Evolutionary conservation across 164 flowering plant genomes (phyloP).

Genomic region (Piper longum): DNA sequence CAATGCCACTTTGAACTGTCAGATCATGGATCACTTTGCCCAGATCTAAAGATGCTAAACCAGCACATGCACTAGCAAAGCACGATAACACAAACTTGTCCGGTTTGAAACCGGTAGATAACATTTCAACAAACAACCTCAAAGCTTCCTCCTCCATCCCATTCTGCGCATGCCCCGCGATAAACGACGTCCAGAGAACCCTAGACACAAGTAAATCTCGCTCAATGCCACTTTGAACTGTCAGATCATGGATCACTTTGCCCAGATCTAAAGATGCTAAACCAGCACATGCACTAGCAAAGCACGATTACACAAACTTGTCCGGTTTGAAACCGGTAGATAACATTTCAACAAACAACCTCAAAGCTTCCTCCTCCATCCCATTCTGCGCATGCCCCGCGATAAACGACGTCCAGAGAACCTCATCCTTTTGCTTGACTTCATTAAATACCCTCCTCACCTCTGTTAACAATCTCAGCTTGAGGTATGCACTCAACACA

Average conservation of each 20-base stretch:
- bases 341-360: constrained; percentile 27
- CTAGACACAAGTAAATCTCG: constrained; percentile 31
- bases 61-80: constrained; percentile 37
- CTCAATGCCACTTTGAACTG: constrained; percentile 22
- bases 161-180: constrained; percentile 36
- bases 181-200: constrained; percentile 49
- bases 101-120: constrained; percentile 21
- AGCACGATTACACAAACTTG: constrained; percentile 26
- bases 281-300: constrained; percentile 37
- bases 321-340: constrained; percentile 26
- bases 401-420: constrained; percentile 51
- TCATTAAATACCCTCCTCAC: constrained; percentile 21
- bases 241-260: constrained; percentile 30
- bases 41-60: constrained; percentile 24
- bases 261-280: constrained; percentile 34
- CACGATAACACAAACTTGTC: constrained; percentile 31
- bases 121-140: constrained; percentile 26
- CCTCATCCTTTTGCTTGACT: constrained; percentile 26
- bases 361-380: constrained; percentile 35
- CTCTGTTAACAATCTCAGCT: constrained; percentile 22
- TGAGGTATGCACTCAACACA: constrained; percentile 30
- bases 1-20: constrained; percentile 23
- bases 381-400: constrained; percentile 37
- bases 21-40: constrained; percentile 39
- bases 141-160: constrained; percentile 39